These are phyloP conservation scores for Rosa rugosa DNA, from an alignment of 306 rosid genomes.

Conservation along the genomic window DNA sequence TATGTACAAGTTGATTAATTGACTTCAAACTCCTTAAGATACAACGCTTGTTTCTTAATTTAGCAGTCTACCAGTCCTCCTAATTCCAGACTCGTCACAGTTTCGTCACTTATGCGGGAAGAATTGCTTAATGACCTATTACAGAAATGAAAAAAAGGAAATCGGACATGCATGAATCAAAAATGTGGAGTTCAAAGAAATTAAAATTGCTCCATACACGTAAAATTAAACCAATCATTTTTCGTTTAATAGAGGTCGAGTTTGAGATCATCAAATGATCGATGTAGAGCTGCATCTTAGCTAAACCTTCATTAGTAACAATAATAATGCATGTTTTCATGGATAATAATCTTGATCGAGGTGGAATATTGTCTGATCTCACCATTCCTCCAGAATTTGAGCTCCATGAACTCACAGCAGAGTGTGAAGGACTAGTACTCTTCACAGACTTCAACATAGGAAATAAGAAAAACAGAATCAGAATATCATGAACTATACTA, in stretches of 20 bases:
- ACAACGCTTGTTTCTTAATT: background rate
- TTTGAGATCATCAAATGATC: background rate
- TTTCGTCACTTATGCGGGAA: background rate
- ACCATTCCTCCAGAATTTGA: conserved; percentile 63
- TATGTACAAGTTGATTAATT: background rate
- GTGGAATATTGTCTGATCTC: conserved; percentile 19
- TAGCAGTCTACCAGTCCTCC: background rate
- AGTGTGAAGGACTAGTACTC: conserved; percentile 41
- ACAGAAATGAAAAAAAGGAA: background rate
- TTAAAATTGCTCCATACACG: background rate
- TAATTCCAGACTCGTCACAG: background rate
- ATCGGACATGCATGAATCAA: background rate
- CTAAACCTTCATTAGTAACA: background rate
- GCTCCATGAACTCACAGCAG: conserved; percentile 63
- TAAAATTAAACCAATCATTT: background rate
- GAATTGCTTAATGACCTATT: background rate
- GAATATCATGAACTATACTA: background rate
- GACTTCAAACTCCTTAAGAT: background rate
- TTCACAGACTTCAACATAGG: conserved; percentile 46
- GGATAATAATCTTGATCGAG: background rate
- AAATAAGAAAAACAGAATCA: conserved; percentile 19
- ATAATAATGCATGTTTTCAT: background rate
- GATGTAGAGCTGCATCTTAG: background rate
- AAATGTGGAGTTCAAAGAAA: background rate
- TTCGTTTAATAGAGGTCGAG: background rate